Evolutionary conservation across 208 protist species (phyloP).

Genomic region (Trypanosoma mega): DNA sequence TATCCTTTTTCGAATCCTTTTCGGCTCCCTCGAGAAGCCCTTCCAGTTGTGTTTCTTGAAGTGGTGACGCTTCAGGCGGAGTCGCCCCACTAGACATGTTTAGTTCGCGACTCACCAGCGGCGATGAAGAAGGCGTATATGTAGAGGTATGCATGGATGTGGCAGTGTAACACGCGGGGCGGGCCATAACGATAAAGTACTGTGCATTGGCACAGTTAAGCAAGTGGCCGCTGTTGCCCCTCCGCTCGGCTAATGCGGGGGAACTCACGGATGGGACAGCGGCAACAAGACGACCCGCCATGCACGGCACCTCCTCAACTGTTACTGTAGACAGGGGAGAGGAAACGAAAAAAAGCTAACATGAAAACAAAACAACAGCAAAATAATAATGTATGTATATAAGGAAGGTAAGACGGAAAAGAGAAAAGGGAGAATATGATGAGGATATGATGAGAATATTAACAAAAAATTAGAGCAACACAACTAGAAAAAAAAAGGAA

Average conservation of each 20-base stretch:
- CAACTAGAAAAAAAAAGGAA: slow-evolving; percentile 7
- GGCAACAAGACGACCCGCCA: slow-evolving; percentile 5
- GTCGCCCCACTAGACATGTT: neutral
- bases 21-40: neutral
- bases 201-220: slow-evolving; percentile 2
- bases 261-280: neutral
- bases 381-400: no score
- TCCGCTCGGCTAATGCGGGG: neutral
- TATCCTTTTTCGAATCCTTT: no score
- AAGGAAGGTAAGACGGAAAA: neutral
- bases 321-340: no score
- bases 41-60: neutral
- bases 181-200: slow-evolving; percentile 28
- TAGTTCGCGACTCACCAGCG: neutral
- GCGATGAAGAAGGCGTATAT: no score
- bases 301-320: neutral
- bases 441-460: neutral
- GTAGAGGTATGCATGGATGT: no score
- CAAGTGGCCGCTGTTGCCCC: neutral
- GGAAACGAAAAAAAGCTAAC: no score
- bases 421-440: neutral
- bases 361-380: no score
- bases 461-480: slow-evolving; percentile 1
- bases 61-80: neutral
- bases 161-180: neutral